A percentile compares a stretch with the other conserved stretches of the same genome.
Evolutionary conservation across 2,329 filamentous ascomycete species (phyloP).

Genomic region (Claviceps maximensis): DNA sequence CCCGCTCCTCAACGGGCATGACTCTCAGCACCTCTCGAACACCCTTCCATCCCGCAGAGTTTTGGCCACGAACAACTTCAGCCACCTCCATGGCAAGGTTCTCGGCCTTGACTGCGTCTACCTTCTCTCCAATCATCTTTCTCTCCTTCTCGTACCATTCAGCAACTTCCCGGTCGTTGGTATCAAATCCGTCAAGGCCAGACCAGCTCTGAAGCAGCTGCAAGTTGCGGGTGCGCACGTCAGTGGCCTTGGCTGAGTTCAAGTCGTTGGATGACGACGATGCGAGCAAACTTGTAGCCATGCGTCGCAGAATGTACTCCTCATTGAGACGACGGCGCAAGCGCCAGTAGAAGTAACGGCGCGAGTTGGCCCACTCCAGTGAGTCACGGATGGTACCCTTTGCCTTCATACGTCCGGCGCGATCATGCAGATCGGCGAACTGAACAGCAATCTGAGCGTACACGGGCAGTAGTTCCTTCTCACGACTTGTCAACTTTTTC

Average conservation of each 20-base stretch:
- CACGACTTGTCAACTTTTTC: conserved; percentile 68
- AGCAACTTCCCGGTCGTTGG: conserved; percentile 70
- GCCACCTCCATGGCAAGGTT: conserved; percentile 37
- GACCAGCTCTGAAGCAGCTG: conserved; percentile 74
- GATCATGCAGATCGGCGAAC: conserved; percentile 94
- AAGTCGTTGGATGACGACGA: conserved; percentile 14
- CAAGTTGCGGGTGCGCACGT: conserved; percentile 53
- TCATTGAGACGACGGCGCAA: conserved; percentile 92
- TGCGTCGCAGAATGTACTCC: conserved; percentile 90
- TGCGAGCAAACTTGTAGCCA: conserved; percentile 37
- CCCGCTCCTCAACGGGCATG: conserved; percentile 78
- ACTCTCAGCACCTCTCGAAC: conserved; percentile 75
- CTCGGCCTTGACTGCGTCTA: conserved; percentile 72
- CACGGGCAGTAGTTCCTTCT: conserved; percentile 80
- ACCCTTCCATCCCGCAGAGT: conserved; percentile 67
- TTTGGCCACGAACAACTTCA: conserved; percentile 31
- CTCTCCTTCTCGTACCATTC: conserved; percentile 95
- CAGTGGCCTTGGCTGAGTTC: conserved; percentile 29
- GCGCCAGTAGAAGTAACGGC: conserved; percentile 99
- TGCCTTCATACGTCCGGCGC: conserved; percentile 93
- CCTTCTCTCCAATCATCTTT: conserved; percentile 68
- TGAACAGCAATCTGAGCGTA: conserved; percentile 94
- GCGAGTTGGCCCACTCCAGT: conserved; percentile 75
- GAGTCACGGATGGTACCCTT: conserved; percentile 83
- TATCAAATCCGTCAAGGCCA: conserved; percentile 60